Evolutionary conservation across 768 basidiomycete genomes (phyloP).

Genomic region (Suillus sp.): DNA sequence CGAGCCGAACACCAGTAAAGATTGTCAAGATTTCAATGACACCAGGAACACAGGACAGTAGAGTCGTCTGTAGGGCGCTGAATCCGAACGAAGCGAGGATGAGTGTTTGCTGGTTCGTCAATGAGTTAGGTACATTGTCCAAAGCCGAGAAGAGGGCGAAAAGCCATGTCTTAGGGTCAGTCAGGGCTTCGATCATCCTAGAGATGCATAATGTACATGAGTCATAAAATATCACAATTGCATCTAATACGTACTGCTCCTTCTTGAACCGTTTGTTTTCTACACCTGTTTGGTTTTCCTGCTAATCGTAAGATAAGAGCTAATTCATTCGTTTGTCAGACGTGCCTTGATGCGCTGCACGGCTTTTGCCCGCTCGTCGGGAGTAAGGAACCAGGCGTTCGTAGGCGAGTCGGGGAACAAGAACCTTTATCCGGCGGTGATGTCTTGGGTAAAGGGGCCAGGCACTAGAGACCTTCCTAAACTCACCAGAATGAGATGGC

Average conservation of each 20-base stretch:
- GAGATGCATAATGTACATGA: background rate
- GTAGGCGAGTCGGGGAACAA: conserved; percentile 71
- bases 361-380: conserved; percentile 54
- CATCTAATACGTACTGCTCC: conserved; percentile 54
- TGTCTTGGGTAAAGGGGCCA: background rate
- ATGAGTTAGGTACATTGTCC: conserved; percentile 60
- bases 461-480: conserved; percentile 9
- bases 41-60: conserved; percentile 64
- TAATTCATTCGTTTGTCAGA: conserved; percentile 18
- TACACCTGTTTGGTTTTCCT: conserved; percentile 27
- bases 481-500: conserved; percentile 53
- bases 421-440: conserved; percentile 40
- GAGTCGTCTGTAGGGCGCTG: conserved; percentile 58
- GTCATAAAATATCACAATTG: conserved; percentile 4
- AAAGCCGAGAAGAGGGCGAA: conserved; percentile 65
- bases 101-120: conserved; percentile 59
- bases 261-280: conserved; percentile 34
- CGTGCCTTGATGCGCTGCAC: conserved; percentile 57
- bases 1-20: conserved; percentile 57
- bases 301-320: conserved; percentile 17
- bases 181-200: conserved; percentile 62
- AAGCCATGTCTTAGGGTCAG: conserved; percentile 68
- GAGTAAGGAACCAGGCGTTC: conserved; percentile 66
- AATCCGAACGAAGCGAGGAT: conserved; percentile 66
- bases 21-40: conserved; percentile 65